Conservation (phyloP, 2,329 filamentous ascomycete genomes). For the Beauveria sp. region DNA sequence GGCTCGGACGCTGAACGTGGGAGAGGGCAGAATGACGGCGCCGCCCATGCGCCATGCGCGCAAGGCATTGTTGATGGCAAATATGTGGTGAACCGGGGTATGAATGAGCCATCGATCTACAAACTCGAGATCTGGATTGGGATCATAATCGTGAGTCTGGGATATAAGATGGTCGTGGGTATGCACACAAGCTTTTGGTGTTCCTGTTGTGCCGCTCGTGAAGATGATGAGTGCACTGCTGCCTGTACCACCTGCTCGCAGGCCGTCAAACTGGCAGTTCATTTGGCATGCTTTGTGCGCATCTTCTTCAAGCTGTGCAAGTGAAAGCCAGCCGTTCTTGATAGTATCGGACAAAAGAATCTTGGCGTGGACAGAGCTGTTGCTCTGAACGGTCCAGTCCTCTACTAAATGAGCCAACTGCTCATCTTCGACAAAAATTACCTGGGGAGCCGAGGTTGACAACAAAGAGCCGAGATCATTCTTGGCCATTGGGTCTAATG, state of each 20-base stretch:
- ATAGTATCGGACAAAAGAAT: not conserved
- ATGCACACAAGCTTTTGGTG: conserved; percentile 38
- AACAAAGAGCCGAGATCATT: conserved; percentile 20
- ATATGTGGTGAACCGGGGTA: conserved; percentile 30
- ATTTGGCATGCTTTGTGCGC: not conserved
- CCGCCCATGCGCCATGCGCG: conserved; percentile 29
- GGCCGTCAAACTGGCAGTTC: not conserved
- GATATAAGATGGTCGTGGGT: conserved; percentile 32
- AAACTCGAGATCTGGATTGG: conserved; percentile 21
- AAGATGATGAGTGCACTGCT: conserved; percentile 34
- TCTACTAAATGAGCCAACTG: conserved; percentile 16
- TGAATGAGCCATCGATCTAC: conserved; percentile 30
- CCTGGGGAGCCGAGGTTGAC: conserved; percentile 18
- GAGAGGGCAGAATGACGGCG: conserved; percentile 28
- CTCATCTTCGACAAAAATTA: conserved; percentile 26
- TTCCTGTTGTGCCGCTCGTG: conserved; percentile 41
- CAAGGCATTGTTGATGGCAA: conserved; percentile 31
- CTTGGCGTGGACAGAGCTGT: conserved; percentile 2
- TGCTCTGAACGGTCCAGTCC: not conserved
- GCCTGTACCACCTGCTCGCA: conserved; percentile 4
- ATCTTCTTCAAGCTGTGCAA: not conserved
- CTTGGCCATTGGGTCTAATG: conserved; percentile 23
- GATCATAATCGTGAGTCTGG: conserved; percentile 28
- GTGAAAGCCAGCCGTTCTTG: not conserved
- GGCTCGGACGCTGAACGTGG: conserved; percentile 24